Evolutionary conservation across 306 rosid genomes (phyloP).

Genomic region (Cicer cuneatum): DNA sequence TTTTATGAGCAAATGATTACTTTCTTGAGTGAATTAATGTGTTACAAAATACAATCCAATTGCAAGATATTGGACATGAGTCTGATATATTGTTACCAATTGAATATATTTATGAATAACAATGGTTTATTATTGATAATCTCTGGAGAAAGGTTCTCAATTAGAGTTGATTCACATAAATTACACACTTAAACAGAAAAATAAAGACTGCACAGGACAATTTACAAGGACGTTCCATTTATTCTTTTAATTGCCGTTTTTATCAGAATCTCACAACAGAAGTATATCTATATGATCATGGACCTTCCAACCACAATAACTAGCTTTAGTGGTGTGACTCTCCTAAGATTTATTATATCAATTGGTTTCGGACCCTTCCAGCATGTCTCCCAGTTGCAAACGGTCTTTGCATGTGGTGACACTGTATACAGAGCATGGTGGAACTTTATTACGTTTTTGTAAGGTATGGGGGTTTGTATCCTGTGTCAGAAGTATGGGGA

Average conservation of each 20-base stretch:
- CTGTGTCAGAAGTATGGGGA: neutral
- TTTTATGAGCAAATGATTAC: slow-evolving; percentile 4
- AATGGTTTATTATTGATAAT: too few relatives aligned
- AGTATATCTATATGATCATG: neutral
- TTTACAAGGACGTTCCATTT: too few relatives aligned
- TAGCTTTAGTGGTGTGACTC: slow-evolving; percentile 4
- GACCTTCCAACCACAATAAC: neutral
- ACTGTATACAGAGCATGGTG: slow-evolving; percentile 1
- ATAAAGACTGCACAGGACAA: too few relatives aligned
- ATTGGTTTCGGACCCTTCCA: slow-evolving; percentile 4
- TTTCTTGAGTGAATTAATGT: slow-evolving; percentile 30
- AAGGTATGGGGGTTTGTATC: slow-evolving; percentile 6
- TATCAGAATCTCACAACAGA: neutral
- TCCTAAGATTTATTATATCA: slow-evolving; percentile 10
- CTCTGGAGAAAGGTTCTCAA: too few relatives aligned
- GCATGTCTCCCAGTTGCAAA: slow-evolving; percentile 16
- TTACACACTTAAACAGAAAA: too few relatives aligned
- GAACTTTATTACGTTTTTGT: neutral
- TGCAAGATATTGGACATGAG: slow-evolving; percentile 8
- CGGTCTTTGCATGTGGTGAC: neutral
- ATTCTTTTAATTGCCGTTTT: too few relatives aligned
- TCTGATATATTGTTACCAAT: too few relatives aligned
- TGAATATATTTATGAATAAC: too few relatives aligned
- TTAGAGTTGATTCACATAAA: too few relatives aligned
- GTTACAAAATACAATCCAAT: neutral